These are phyloP conservation scores for Aspergillus vadensis DNA, from an alignment of 2,329 filamentous ascomycete genomes.

Conservation along the genomic window DNA sequence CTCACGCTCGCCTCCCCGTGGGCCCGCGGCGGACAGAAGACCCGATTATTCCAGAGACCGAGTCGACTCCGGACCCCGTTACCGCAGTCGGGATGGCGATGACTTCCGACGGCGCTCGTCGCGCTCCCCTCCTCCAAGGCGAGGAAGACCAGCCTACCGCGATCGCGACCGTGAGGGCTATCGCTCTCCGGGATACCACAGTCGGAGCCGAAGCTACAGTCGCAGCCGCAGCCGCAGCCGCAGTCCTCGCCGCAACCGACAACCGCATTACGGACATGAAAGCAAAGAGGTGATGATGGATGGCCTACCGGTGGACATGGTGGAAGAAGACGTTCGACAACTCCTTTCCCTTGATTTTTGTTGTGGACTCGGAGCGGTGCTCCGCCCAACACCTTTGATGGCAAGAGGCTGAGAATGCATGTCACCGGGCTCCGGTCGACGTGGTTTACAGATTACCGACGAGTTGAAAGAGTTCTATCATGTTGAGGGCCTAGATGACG, in stretches of 20 bases:
- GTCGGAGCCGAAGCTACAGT: constrained; percentile 39
- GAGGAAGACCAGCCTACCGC: constrained; percentile 41
- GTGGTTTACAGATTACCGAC: constrained; percentile 55
- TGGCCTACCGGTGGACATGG: constrained; percentile 51
- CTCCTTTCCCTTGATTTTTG: constrained; percentile 31
- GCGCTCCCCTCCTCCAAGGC: constrained; percentile 39
- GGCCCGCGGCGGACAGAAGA: constrained; percentile 40
- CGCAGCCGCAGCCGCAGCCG: constrained; percentile 43
- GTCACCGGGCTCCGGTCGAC: constrained; percentile 38
- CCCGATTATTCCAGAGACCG: constrained; percentile 37
- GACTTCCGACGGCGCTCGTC: constrained; percentile 37
- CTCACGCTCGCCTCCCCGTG: constrained; percentile 38
- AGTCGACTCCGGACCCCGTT: constrained; percentile 31
- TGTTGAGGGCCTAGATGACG: constrained; percentile 57
- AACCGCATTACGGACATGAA: constrained; percentile 44
- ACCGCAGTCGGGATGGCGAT: constrained; percentile 39
- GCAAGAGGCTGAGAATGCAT: constrained; percentile 45
- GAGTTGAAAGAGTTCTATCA: constrained; percentile 57
- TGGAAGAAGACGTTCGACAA: constrained; percentile 54
- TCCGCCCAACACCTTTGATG: constrained; percentile 26
- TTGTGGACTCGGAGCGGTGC: constrained; percentile 21
- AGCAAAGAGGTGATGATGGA: constrained; percentile 55
- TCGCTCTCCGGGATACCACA: constrained; percentile 42
- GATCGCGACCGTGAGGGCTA: constrained; percentile 53
- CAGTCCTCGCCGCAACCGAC: constrained; percentile 40